These are phyloP conservation scores for Podila clonocystis DNA, from an alignment of 192 early-diverging fungal species.

Conservation along the genomic window DNA sequence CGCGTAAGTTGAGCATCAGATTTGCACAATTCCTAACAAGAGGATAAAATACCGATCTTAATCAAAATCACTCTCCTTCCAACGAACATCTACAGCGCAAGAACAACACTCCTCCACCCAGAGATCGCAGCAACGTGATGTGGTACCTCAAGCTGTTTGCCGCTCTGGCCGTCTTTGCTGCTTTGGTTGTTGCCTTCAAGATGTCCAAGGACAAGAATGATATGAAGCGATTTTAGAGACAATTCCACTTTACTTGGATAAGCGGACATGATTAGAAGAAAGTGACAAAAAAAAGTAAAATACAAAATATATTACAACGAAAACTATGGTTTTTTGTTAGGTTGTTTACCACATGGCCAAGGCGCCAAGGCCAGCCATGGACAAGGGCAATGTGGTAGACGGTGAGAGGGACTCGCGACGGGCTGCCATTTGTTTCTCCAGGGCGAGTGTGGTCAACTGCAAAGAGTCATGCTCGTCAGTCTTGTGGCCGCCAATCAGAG, in stretches of 20 bases:
- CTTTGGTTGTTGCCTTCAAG: constrained; percentile 23
- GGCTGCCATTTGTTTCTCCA: not conserved
- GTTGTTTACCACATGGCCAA: not conserved
- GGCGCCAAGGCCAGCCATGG: not conserved
- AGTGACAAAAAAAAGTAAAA: not conserved
- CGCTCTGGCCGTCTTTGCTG: constrained; percentile 23
- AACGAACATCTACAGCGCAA: not conserved
- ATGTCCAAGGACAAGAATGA: constrained; percentile 29
- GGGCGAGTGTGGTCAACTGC: not conserved
- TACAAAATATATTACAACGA: not conserved
- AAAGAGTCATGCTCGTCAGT: not conserved
- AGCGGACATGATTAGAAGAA: not conserved
- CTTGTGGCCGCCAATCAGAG: not conserved
- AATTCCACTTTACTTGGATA: not conserved
- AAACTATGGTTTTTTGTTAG: not conserved
- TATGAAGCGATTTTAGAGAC: constrained; percentile 37
- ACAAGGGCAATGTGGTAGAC: not conserved
- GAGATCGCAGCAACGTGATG: constrained; percentile 7
- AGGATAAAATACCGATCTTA: not conserved
- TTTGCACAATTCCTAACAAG: not conserved
- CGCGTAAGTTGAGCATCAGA: not conserved
- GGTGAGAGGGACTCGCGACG: not conserved
- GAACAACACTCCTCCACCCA: constrained; percentile 37
- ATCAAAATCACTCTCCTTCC: not conserved
- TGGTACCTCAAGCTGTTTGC: constrained; percentile 28